phyloP scores from a whole-genome alignment of 495 filamentous ascomycete species.

The Penicillium egyptiacum region DNA sequence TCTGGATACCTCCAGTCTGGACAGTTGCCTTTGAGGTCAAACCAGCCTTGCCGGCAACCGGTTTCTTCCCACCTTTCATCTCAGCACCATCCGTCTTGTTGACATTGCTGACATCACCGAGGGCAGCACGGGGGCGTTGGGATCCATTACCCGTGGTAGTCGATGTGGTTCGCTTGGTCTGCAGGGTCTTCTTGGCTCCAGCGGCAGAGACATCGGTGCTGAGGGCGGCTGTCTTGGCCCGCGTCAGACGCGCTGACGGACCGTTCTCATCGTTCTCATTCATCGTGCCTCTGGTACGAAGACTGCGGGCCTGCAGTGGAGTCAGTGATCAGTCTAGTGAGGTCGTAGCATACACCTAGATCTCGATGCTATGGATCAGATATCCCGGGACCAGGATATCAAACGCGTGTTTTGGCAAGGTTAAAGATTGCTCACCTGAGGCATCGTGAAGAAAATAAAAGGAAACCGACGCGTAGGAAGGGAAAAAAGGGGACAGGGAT shows the following conservation, averaged over 20 bases:
- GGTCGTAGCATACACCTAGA: neutral
- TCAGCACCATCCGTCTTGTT: constrained; percentile 69
- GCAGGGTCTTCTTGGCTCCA: constrained; percentile 67
- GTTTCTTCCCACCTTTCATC: constrained; percentile 68
- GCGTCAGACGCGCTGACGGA: constrained; percentile 76
- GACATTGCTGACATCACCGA: constrained; percentile 96
- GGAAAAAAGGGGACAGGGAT: constrained; percentile 32
- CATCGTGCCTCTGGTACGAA: constrained; percentile 64
- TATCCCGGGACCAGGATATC: constrained; percentile 14
- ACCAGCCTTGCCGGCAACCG: constrained; percentile 54
- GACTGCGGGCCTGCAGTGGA: constrained; percentile 49
- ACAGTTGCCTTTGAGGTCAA: constrained; percentile 76
- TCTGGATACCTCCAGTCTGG: constrained; percentile 72
- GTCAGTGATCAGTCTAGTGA: constrained; percentile 19
- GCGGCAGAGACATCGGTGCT: constrained; percentile 55
- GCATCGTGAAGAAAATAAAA: constrained; percentile 37
- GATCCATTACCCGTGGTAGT: constrained; percentile 45
- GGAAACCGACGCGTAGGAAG: constrained; percentile 31
- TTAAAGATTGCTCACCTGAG: constrained; percentile 42
- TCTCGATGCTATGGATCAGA: neutral
- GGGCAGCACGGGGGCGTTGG: constrained; percentile 68
- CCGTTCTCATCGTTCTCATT: constrained; percentile 96
- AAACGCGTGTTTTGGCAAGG: constrained; percentile 16
- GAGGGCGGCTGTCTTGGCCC: constrained; percentile 85
- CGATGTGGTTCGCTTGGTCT: constrained; percentile 70